Evolutionary conservation across 2,329 filamentous ascomycete genomes (phyloP), one percentile per base, ranked within the genome.

Genomic region (Fusarium nodosum): DNA sequence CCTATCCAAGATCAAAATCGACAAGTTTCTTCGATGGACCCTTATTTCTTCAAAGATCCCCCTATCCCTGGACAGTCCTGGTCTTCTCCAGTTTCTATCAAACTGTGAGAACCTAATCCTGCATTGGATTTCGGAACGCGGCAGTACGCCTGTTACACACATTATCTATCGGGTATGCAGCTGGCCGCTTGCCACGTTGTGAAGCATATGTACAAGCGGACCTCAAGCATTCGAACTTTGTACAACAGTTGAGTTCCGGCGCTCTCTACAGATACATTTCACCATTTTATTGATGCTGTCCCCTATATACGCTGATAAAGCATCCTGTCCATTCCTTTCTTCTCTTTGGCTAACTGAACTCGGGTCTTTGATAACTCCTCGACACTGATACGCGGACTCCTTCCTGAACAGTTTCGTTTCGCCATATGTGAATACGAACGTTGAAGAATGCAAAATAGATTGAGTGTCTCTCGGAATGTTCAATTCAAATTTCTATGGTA

Each of bases 81-180:
- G 11, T 15, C 10, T 18, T 38, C 31, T 30, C 10, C 34, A 22
- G 18, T 20, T 13, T 18, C n/a, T 24, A 31, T 16, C 11, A 26
- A 26, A 34, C 18, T 30, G 11, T 47, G 18, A 31, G 46, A 34
- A n/a, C 16, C n/a, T 16, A 28, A 20, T 18, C 24, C 39, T 44
- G 36, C 38, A 28, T 20, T 36, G 24, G 10, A 33, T 28, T 52
- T 68, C 63, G 39, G 46, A 45, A 53, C 24, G 39, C 50, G 33
- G 38, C 50, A 48, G 59, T 30, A 65, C 41, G 30, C 54, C 36
- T 54, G 41, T 42, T 68, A 28, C 54, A 64, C 22, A 22, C 20
- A 52, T 51, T 30, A 24, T 54, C 58, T 30, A 24, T 54, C 58
- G 47, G 66, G 24, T 50, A 70, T 64, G 58, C 46, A 62, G 47